A percentile compares a stretch with the other conserved stretches of the same genome.
Evolutionary conservation across 176 grass and related monocot species (phyloP).

Genomic region (Olyra latifolia): DNA sequence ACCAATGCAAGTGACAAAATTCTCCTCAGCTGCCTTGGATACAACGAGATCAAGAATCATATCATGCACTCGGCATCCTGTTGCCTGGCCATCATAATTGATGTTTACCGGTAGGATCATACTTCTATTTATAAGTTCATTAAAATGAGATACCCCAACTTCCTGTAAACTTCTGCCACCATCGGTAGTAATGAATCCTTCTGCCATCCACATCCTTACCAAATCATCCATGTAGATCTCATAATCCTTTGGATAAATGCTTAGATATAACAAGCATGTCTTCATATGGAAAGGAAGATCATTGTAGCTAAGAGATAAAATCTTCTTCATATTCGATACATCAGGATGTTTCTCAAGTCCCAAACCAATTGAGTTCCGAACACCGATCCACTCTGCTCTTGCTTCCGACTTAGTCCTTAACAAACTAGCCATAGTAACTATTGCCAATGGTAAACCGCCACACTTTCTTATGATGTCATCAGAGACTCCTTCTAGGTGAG

Average conservation of each 20-base stretch:
- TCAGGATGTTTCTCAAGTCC: too few relatives aligned
- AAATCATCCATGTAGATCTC: background rate
- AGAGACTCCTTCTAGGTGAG: too few relatives aligned
- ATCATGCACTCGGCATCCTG: background rate
- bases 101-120: slow-evolving; percentile 20
- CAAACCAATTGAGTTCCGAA: too few relatives aligned
- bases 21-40: slow-evolving; percentile 33
- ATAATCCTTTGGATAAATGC: slow-evolving; percentile 34
- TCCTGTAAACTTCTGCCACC: background rate
- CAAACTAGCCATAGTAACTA: too few relatives aligned
- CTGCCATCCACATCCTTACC: slow-evolving; percentile 32
- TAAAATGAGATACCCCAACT: slow-evolving; percentile 32
- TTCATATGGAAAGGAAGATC: too few relatives aligned
- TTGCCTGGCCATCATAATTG: background rate
- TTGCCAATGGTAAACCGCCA: too few relatives aligned
- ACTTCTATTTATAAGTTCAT: slow-evolving; percentile 41
- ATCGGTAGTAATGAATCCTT: slow-evolving; percentile 21
- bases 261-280: too few relatives aligned
- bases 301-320: too few relatives aligned
- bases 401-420: too few relatives aligned
- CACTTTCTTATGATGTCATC: too few relatives aligned
- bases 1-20: slow-evolving; percentile 21
- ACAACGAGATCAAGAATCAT: slow-evolving; percentile 20
- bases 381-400: too few relatives aligned
- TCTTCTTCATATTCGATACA: too few relatives aligned